These are phyloP conservation scores for Fonsecaea multimorphosa DNA, from an alignment of 2,329 filamentous ascomycete species.

Conservation along the genomic window DNA sequence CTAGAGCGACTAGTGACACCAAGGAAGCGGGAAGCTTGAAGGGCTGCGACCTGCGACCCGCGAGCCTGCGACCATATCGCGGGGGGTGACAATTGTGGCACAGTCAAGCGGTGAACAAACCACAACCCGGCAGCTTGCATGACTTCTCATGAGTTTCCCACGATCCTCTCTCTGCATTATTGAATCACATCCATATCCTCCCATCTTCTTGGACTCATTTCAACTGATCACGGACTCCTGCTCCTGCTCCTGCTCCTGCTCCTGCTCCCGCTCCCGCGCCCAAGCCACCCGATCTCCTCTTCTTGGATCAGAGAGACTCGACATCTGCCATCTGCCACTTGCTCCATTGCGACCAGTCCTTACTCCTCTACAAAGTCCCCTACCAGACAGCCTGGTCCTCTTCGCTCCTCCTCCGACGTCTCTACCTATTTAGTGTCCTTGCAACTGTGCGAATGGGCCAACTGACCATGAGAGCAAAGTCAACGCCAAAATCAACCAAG, in stretches of 20 bases:
- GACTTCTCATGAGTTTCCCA: slow-evolving; percentile 19
- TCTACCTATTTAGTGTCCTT: neutral
- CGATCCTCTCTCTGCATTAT: slow-evolving; percentile 1
- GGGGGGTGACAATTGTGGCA: slow-evolving; percentile 19
- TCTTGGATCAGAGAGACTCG: neutral
- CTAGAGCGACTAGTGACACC: slow-evolving; percentile 11
- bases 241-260: neutral
- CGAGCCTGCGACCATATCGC: slow-evolving; percentile 17
- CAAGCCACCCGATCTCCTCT: neutral
- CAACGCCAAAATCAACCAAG: slow-evolving; percentile 1
- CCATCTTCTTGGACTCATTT: neutral
- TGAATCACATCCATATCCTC: slow-evolving; percentile 9
- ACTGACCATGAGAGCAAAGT: slow-evolving; percentile 31
- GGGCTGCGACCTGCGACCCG: too few relatives aligned
- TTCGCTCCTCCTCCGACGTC: neutral
- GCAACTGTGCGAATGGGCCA: neutral
- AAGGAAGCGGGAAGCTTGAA: slow-evolving; percentile 14
- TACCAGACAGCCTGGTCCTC: slow-evolving; percentile 9
- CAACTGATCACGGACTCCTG: neutral
- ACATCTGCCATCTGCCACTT: slow-evolving; percentile 8
- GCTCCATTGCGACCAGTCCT: neutral
- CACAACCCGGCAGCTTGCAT: slow-evolving; percentile 19
- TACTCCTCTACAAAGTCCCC: neutral
- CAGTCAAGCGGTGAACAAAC: slow-evolving; percentile 23
- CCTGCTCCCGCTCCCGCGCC: neutral